phyloP scores from a whole-genome alignment of 768 basidiomycete genomes.

The Tricholoma hemisulphureum region DNA sequence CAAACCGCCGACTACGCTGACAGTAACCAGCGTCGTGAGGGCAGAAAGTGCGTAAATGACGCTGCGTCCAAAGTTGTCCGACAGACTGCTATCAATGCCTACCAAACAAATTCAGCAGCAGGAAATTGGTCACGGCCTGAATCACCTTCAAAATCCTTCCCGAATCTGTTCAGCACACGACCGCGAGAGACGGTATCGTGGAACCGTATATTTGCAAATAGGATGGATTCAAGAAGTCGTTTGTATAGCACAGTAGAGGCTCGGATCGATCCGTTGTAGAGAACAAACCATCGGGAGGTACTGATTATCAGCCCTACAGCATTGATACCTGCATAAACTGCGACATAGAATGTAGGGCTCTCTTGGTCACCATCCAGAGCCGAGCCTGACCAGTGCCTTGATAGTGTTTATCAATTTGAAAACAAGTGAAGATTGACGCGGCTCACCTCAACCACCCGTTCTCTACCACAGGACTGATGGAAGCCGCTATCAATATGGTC shows the following conservation, averaged over 20 bases:
- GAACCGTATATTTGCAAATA: slow-evolving; percentile 89
- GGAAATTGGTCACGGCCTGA: background rate
- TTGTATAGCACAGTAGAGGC: slow-evolving; percentile 79
- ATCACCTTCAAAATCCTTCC: slow-evolving; percentile 84
- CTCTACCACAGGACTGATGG: slow-evolving; percentile 65
- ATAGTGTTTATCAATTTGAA: background rate
- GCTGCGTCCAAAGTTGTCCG: slow-evolving; percentile 85
- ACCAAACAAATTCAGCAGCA: background rate
- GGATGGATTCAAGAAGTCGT: slow-evolving; percentile 69
- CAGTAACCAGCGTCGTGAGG: slow-evolving; percentile 66
- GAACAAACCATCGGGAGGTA: slow-evolving; percentile 65
- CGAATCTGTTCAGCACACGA: slow-evolving; percentile 77
- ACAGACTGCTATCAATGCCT: slow-evolving; percentile 80
- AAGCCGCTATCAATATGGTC: slow-evolving; percentile 51
- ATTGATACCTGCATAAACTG: slow-evolving; percentile 60
- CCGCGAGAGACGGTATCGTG: slow-evolving; percentile 91
- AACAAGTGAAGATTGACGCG: background rate
- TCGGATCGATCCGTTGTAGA: slow-evolving; percentile 81
- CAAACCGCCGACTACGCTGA: slow-evolving; percentile 76
- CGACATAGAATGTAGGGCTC: slow-evolving; percentile 60
- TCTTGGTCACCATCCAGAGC: slow-evolving; percentile 39
- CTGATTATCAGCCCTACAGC: slow-evolving; percentile 46
- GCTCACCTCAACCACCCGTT: slow-evolving; percentile 67
- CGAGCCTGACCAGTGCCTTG: slow-evolving; percentile 56
- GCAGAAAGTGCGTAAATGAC: slow-evolving; percentile 69